These are phyloP conservation scores for Aspergillus unguis DNA, from an alignment of 2,329 filamentous ascomycete genomes.

Conservation along the genomic window DNA sequence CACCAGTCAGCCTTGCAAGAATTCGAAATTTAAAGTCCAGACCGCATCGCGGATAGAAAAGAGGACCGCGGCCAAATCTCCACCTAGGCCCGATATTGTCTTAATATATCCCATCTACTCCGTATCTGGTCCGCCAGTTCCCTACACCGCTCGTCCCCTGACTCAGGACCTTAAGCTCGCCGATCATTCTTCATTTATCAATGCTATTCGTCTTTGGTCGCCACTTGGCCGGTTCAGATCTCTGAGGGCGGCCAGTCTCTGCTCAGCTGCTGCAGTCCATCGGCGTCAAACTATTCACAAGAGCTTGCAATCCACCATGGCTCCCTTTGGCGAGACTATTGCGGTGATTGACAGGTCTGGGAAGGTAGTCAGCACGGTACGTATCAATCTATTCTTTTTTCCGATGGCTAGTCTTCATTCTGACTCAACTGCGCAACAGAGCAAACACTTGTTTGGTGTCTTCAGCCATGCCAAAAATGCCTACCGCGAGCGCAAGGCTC, in stretches of 20 bases:
- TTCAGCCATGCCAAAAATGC: constrained; percentile 89
- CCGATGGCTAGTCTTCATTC: not conserved
- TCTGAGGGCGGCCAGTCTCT: not conserved
- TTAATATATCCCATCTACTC: constrained; percentile 1
- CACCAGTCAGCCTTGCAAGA: not conserved
- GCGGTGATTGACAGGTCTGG: constrained; percentile 89
- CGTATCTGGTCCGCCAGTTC: constrained; percentile 10
- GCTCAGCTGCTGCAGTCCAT: not conserved
- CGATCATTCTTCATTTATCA: constrained; percentile 12
- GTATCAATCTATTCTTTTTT: constrained; percentile 33
- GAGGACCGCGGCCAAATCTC: constrained; percentile 17
- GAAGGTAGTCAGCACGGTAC: constrained; percentile 83
- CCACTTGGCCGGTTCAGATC: constrained; percentile 4
- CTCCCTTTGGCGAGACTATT: constrained; percentile 63
- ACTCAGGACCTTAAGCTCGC: constrained; percentile 7
- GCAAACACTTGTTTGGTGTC: constrained; percentile 83
- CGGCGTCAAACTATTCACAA: not conserved
- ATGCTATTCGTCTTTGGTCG: constrained; percentile 14
- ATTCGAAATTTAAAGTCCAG: constrained; percentile 11
- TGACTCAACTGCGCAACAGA: constrained; percentile 50
- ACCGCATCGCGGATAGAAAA: constrained; percentile 14
- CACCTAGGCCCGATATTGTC: constrained; percentile 17
- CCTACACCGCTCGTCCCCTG: constrained; percentile 24
- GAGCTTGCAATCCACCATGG: constrained; percentile 20
- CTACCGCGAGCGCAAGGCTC: constrained; percentile 83